Evolutionary conservation across 805 yeast genomes (phyloP), one percentile per base, ranked within the genome.

Genomic region (Jamesozyma spencerorum): DNA sequence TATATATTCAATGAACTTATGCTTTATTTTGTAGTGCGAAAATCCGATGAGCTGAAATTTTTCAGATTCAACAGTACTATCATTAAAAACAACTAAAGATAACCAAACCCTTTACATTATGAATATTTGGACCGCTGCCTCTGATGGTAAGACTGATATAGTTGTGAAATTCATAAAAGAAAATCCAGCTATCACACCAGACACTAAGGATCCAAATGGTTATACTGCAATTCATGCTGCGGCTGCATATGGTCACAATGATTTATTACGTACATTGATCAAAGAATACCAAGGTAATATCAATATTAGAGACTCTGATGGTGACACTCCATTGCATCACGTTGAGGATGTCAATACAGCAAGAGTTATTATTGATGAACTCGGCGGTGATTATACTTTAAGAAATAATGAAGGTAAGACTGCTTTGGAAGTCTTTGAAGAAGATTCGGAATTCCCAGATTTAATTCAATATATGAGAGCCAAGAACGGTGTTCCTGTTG

Each of bases 211-310:
- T 60, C 83, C 85, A 1, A 85, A 88, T 53, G 99, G 99, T 1
- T 92, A 94, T 62, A 90, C 97, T 0, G 94, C 98, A 5, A 72
- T 92, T 11, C 99, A 92, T 60, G 99, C 99, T 0, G 97, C 98
- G 1, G 94, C 94, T 2, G 82, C 97, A 1, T 92, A 92, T 60
- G 90, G 90, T 7, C 88, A 90, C 57, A 51, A 64, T 2, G 87
- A 81, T 8, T 65, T 92, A 31, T 65, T 92, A 30, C 40, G 42
- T 26, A 50, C 44, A 20, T 49, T 62, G 14, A 47, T 56, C 29
- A 41, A 38, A 4, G 50, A 49, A 20, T 74, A 71, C 47, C 84
- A 84, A 7, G 97, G 96, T 5, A 80, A 92, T 55, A 73, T 87
- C 18, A 87, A 92, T 58, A 66, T 88, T 26, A 77, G 70, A 43